A percentile compares a stretch with the other conserved stretches of the same genome.
These are phyloP conservation scores for Penicillium sp. DNA, from an alignment of 2,329 filamentous ascomycete genomes.

Conservation along the genomic window DNA sequence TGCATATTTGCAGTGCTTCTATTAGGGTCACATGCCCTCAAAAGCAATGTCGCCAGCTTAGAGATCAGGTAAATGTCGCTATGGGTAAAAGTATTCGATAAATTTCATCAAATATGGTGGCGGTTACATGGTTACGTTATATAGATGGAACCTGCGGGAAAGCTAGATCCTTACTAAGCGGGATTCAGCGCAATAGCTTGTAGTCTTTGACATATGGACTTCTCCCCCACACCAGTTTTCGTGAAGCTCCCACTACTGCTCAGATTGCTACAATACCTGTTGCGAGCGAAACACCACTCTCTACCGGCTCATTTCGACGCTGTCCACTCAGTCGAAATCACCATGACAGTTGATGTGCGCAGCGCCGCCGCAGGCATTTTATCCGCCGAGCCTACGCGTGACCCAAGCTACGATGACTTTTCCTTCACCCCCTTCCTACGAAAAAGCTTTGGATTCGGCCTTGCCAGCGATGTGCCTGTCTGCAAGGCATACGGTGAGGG, in stretches of 20 bases:
- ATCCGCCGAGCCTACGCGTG: slow-evolving; percentile 36
- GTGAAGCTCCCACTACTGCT: neutral
- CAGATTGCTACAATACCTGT: neutral
- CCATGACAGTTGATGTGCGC: slow-evolving; percentile 38
- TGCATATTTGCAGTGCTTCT: no score
- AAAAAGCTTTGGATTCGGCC: slow-evolving; percentile 78
- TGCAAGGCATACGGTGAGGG: slow-evolving; percentile 86
- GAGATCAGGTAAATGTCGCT: no score
- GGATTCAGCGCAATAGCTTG: neutral
- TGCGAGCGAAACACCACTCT: neutral
- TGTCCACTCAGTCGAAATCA: neutral
- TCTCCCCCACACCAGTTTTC: neutral
- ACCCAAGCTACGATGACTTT: slow-evolving; percentile 64
- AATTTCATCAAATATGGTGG: no score
- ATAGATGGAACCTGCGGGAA: no score
- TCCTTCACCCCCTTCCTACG: slow-evolving; percentile 84
- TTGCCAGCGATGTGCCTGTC: slow-evolving; percentile 73
- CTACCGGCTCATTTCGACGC: neutral
- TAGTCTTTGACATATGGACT: neutral
- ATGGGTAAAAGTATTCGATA: no score
- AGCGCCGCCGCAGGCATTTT: slow-evolving; percentile 35
- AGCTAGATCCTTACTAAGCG: neutral
- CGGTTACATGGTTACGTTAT: no score
- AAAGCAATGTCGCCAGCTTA: no score
- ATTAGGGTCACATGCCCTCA: no score